A percentile compares a stretch with the other conserved stretches of the same genome.
These are phyloP conservation scores for Harringtonia lauricola DNA, from an alignment of 2,329 filamentous ascomycete genomes.

Conservation along the genomic window DNA sequence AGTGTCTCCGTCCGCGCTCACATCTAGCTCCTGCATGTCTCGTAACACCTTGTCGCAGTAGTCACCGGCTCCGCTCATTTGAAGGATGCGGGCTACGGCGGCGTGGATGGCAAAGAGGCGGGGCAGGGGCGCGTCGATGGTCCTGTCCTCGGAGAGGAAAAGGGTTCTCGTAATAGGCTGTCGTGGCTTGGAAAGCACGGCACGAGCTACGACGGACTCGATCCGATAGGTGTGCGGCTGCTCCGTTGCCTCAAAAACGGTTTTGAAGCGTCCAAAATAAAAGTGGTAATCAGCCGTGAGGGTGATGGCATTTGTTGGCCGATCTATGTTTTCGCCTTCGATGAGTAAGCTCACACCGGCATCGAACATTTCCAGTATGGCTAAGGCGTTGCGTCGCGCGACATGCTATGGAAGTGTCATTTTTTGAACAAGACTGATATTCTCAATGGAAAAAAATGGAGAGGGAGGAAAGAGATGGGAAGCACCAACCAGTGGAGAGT, in stretches of 20 bases:
- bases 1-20: neutral
- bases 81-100: neutral
- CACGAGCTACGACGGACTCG: neutral
- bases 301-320: no score
- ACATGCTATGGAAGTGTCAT: no score
- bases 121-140: neutral
- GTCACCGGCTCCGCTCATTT: neutral
- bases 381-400: no score
- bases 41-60: neutral
- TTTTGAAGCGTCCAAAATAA: no score
- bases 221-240: neutral
- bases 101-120: neutral
- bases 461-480: neutral
- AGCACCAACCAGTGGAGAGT: neutral
- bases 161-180: neutral
- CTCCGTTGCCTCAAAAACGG: no score
- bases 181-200: neutral
- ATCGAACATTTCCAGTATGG: no score
- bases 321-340: no score
- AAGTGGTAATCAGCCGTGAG: no score
- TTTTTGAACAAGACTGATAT: no score
- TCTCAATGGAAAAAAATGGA: neutral
- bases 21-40: neutral
- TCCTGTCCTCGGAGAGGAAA: neutral
- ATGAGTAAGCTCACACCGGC: no score